These are phyloP conservation scores for Mycena rebaudengoi DNA, from an alignment of 768 basidiomycete genomes.

Conservation along the genomic window DNA sequence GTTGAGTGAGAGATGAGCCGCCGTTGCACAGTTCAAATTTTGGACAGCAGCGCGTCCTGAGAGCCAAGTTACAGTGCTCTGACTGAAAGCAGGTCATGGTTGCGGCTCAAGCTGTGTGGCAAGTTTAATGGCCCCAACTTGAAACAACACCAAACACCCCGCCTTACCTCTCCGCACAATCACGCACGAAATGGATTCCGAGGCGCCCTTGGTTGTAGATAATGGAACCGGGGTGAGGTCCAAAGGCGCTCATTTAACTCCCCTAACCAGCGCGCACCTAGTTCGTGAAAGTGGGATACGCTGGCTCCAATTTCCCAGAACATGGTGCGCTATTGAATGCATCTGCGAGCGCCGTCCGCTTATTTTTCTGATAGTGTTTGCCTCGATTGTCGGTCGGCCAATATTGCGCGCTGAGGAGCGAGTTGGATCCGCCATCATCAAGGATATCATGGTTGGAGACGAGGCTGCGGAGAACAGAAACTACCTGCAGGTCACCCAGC, in stretches of 20 bases:
- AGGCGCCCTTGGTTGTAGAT: conserved; percentile 78
- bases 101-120: no score
- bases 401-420: conserved; percentile 98
- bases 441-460: conserved; percentile 98
- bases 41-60: no score
- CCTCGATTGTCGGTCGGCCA: conserved; percentile 95
- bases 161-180: background rate
- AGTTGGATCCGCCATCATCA: conserved; percentile 84
- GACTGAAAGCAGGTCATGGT: no score
- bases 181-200: conserved; percentile 49
- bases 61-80: no score
- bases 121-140: background rate
- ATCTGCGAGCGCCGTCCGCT: background rate
- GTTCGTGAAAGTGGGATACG: conserved; percentile 93
- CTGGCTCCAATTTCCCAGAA: conserved; percentile 94
- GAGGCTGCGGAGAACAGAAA: conserved; percentile 94
- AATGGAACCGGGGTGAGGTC: conserved; percentile 89
- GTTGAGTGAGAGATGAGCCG: no score
- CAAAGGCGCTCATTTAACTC: conserved; percentile 16
- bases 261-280: conserved; percentile 40
- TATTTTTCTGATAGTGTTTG: conserved; percentile 73
- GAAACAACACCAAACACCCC: conserved; percentile 1
- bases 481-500: conserved; percentile 96
- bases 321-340: conserved; percentile 64
- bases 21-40: no score